Evolutionary conservation across 371 early-diverging fungal species (phyloP).

Genomic region (Apophysomyces variabilis): DNA sequence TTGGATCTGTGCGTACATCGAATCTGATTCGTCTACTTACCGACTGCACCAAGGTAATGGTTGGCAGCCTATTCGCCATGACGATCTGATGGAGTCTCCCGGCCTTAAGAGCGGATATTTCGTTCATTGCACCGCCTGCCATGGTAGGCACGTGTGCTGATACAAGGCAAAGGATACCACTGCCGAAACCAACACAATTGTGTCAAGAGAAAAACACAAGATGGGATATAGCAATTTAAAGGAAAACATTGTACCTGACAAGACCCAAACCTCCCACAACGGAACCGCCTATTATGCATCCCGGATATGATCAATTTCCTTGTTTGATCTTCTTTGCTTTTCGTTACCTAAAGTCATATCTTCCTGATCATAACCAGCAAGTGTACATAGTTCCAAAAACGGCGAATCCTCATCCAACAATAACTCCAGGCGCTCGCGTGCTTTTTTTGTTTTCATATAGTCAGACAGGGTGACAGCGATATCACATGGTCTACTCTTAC

Average conservation of each 20-base stretch:
- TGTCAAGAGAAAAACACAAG: background rate
- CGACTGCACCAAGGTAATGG: conserved; percentile 64
- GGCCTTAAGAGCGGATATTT: conserved; percentile 59
- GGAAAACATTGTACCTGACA: conserved; percentile 54
- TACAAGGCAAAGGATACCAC: conserved; percentile 71
- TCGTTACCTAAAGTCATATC: conserved; percentile 65
- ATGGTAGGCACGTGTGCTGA: conserved; percentile 72
- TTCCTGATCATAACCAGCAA: conserved; percentile 75
- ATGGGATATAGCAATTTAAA: too few relatives aligned
- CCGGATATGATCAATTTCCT: background rate
- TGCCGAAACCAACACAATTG: conserved; percentile 18
- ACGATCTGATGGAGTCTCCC: conserved; percentile 63
- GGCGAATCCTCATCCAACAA: conserved; percentile 76
- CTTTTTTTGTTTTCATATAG: conserved; percentile 29
- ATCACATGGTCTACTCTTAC: conserved; percentile 26
- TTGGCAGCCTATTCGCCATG: conserved; percentile 64
- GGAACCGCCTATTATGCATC: conserved; percentile 55
- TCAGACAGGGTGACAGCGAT: too few relatives aligned
- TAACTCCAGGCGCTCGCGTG: conserved; percentile 71
- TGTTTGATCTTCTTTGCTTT: background rate
- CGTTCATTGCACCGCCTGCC: conserved; percentile 73
- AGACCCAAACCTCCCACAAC: conserved; percentile 75
- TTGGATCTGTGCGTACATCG: background rate
- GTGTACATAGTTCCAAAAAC: conserved; percentile 72
- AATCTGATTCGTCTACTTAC: conserved; percentile 33